Percentiles rank a stretch among this genome's conserved stretches.
Evolutionary conservation across 164 flowering plant species (phyloP).

Genomic region (Macadamia integrifolia): DNA sequence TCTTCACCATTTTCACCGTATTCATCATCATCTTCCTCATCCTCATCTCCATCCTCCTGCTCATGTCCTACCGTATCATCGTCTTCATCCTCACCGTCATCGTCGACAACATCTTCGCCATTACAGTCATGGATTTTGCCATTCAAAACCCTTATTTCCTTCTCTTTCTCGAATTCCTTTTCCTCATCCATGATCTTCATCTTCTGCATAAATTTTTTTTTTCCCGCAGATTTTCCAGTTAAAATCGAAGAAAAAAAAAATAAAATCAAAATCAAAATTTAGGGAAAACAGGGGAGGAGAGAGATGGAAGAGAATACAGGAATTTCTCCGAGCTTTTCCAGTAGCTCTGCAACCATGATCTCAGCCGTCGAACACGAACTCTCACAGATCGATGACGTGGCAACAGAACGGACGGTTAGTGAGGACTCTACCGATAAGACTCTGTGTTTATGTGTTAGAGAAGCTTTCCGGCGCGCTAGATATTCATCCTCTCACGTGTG

Average conservation of each 20-base stretch:
- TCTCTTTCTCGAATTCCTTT: constrained; percentile 22
- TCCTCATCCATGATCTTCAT: constrained; percentile 28
- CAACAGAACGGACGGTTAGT: constrained; percentile 25
- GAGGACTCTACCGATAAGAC: not conserved
- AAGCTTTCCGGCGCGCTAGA: not conserved
- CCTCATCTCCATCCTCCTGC: constrained; percentile 33
- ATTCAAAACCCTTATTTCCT: constrained; percentile 26
- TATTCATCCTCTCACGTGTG: constrained; percentile 5
- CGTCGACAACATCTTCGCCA: constrained; percentile 17
- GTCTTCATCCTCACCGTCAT: constrained; percentile 23
- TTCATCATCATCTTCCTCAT: constrained; percentile 19
- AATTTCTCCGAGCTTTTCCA: constrained; percentile 29
- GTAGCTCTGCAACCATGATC: constrained; percentile 36
- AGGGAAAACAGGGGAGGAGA: constrained; percentile 10
- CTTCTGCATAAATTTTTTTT: not conserved
- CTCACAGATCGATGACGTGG: constrained; percentile 52
- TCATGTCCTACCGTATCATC: constrained; percentile 20
- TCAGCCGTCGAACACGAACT: constrained; percentile 25
- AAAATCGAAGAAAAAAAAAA: constrained; percentile 2
- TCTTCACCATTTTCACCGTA: constrained; percentile 15
- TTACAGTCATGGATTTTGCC: constrained; percentile 17
- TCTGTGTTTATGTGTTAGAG: constrained; percentile 2
- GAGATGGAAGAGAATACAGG: constrained; percentile 17
- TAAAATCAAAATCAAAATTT: constrained; percentile 8
- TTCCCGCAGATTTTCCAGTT: not conserved